Evolutionary conservation across 805 yeast genomes (phyloP).

Genomic region (Priceomyces fermenticarens): DNA sequence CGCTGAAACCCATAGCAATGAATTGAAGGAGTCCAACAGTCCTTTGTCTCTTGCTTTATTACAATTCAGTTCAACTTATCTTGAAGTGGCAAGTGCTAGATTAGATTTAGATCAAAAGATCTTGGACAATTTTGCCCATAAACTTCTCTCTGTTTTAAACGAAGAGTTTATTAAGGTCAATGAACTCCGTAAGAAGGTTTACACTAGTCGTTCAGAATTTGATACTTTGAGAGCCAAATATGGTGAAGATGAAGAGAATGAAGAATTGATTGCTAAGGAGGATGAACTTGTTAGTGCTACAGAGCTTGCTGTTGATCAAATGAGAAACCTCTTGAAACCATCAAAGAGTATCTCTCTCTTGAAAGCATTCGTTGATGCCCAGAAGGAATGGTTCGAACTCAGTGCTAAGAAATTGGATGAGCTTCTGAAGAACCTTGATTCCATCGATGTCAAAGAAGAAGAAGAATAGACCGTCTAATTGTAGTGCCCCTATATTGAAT

Average conservation of each 20-base stretch:
- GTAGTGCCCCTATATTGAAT: neutral
- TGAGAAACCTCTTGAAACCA: slow-evolving; percentile 71
- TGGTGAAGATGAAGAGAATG: slow-evolving; percentile 46
- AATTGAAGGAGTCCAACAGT: slow-evolving; percentile 41
- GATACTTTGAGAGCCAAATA: slow-evolving; percentile 62
- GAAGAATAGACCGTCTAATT: slow-evolving; percentile 19
- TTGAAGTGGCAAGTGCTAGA: slow-evolving; percentile 64
- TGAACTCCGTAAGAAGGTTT: slow-evolving; percentile 64
- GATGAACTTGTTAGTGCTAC: slow-evolving; percentile 81
- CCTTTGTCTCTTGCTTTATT: slow-evolving; percentile 54
- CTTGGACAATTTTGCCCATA: slow-evolving; percentile 55
- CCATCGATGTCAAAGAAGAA: slow-evolving; percentile 34
- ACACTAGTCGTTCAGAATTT: slow-evolving; percentile 64
- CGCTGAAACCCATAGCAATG: slow-evolving; percentile 48
- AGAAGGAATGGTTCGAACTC: slow-evolving; percentile 50
- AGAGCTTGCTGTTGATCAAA: slow-evolving; percentile 71
- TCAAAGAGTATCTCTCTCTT: slow-evolving; percentile 60
- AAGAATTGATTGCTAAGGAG: slow-evolving; percentile 56
- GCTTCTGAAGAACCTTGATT: slow-evolving; percentile 28
- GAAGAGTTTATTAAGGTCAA: slow-evolving; percentile 60
- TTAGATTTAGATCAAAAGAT: slow-evolving; percentile 67
- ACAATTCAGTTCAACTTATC: slow-evolving; percentile 54
- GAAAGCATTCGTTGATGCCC: slow-evolving; percentile 66
- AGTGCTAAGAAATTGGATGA: slow-evolving; percentile 32
- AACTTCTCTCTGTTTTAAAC: slow-evolving; percentile 50